phyloP scores from a whole-genome alignment of 805 yeast species.

The Soucietia sequanensis region DNA sequence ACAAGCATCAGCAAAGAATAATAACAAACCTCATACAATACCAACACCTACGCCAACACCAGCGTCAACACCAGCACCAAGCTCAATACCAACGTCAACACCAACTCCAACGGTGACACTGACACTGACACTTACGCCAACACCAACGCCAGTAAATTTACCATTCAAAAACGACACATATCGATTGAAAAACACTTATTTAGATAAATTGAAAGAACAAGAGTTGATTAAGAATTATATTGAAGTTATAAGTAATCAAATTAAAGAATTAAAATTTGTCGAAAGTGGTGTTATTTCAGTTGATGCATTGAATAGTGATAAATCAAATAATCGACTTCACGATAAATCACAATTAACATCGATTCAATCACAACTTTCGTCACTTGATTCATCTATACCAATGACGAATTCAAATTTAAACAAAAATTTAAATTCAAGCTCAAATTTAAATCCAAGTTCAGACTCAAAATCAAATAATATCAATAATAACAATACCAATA shows the following conservation, averaged over 20 bases:
- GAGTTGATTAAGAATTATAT: constrained; percentile 42
- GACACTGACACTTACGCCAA: background rate
- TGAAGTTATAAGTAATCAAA: constrained; percentile 41
- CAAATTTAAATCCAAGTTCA: background rate
- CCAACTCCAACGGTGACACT: constrained; percentile 1
- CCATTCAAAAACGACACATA: constrained; percentile 13
- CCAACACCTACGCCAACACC: no score
- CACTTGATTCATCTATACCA: no score
- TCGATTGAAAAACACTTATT: constrained; percentile 30
- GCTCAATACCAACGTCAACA: background rate
- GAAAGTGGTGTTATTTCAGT: constrained; percentile 44
- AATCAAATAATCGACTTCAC: background rate
- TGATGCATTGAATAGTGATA: constrained; percentile 33
- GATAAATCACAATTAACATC: background rate
- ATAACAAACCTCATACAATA: no score
- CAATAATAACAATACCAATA: background rate
- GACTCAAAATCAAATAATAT: no score
- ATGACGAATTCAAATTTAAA: no score
- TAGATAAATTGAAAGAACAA: constrained; percentile 41
- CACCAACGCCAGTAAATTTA: background rate
- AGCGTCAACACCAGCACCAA: background rate
- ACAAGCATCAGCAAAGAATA: no score
- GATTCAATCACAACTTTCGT: no score
- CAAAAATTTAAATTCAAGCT: background rate
- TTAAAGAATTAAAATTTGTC: constrained; percentile 41